These are phyloP conservation scores for Rhodotorula taiwanensis DNA, from an alignment of 768 basidiomycete genomes.

Conservation along the genomic window DNA sequence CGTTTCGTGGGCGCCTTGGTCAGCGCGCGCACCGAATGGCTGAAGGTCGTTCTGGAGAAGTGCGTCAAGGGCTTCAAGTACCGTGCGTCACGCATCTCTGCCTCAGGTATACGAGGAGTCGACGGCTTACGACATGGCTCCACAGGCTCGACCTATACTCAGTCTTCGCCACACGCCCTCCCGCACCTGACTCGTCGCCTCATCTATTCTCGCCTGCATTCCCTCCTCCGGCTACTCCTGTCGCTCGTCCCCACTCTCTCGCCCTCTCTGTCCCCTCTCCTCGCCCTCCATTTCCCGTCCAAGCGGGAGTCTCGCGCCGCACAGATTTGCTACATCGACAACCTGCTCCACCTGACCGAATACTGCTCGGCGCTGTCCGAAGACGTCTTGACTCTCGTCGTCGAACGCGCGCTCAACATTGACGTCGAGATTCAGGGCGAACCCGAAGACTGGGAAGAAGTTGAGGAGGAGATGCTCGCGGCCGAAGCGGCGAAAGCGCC, in stretches of 20 bases:
- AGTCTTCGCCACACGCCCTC: constrained; percentile 20
- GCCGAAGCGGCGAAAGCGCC: constrained; percentile 53
- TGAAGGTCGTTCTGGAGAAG: constrained; percentile 71
- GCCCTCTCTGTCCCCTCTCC: constrained; percentile 73
- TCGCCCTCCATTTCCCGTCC: constrained; percentile 81
- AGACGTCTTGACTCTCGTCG: constrained; percentile 72
- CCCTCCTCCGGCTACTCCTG: constrained; percentile 76
- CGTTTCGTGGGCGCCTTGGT: constrained; percentile 85
- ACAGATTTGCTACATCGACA: constrained; percentile 85
- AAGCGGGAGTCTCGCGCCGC: constrained; percentile 74
- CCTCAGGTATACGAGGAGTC: not conserved
- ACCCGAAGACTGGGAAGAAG: constrained; percentile 78
- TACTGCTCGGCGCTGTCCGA: constrained; percentile 83
- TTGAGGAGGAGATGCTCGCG: constrained; percentile 45
- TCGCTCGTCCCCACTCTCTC: constrained; percentile 86
- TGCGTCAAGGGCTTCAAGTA: constrained; percentile 79
- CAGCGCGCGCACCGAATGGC: constrained; percentile 84
- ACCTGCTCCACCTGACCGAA: constrained; percentile 68
- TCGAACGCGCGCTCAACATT: constrained; percentile 91
- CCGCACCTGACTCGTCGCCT: constrained; percentile 61
- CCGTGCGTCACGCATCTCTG: constrained; percentile 54
- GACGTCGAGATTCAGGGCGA: constrained; percentile 99
- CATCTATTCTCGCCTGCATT: constrained; percentile 79
- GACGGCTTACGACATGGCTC: not conserved
- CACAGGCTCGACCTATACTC: constrained; percentile 33